Evolutionary conservation across 768 basidiomycete genomes (phyloP).

Genomic region (Pseudohyphozyma bogoriensis): DNA sequence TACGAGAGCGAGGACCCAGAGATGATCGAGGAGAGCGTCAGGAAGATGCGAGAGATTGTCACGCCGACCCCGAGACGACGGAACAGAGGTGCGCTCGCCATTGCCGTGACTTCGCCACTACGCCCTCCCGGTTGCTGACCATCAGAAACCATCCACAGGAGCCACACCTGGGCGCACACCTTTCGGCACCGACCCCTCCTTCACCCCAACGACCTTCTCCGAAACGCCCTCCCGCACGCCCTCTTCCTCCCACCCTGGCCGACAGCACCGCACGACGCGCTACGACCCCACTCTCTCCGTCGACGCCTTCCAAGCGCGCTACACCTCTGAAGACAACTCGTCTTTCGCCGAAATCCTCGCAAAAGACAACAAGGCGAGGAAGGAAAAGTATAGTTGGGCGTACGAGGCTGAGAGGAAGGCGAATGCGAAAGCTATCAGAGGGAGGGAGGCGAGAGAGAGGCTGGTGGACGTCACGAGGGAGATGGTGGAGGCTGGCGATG

Average conservation of each 20-base stretch:
- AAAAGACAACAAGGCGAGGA: constrained; percentile 71
- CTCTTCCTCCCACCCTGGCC: constrained; percentile 39
- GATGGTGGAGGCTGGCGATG: constrained; percentile 20
- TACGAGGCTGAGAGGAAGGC: constrained; percentile 83
- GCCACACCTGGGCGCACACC: constrained; percentile 56
- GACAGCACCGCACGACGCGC: constrained; percentile 30
- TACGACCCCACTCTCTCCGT: constrained; percentile 60
- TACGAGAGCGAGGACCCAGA: constrained; percentile 54
- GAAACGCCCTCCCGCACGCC: constrained; percentile 53
- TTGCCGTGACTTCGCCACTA: neutral
- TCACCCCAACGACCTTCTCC: constrained; percentile 35
- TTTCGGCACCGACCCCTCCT: constrained; percentile 42
- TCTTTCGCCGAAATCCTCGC: constrained; percentile 89
- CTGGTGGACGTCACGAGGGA: constrained; percentile 33
- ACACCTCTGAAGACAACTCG: constrained; percentile 94
- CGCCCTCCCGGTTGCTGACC: too few relatives aligned
- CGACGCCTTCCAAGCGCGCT: constrained; percentile 78
- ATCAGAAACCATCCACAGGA: neutral
- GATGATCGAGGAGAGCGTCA: constrained; percentile 20
- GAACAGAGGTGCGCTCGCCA: neutral
- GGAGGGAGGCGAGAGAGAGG: constrained; percentile 57
- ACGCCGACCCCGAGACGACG: constrained; percentile 8
- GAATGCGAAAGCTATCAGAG: constrained; percentile 53
- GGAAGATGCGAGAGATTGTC: constrained; percentile 31
- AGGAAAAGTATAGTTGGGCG: constrained; percentile 80